These are phyloP conservation scores for Vaccinium darrowii DNA, from an alignment of 148 eudicot species.

Conservation along the genomic window DNA sequence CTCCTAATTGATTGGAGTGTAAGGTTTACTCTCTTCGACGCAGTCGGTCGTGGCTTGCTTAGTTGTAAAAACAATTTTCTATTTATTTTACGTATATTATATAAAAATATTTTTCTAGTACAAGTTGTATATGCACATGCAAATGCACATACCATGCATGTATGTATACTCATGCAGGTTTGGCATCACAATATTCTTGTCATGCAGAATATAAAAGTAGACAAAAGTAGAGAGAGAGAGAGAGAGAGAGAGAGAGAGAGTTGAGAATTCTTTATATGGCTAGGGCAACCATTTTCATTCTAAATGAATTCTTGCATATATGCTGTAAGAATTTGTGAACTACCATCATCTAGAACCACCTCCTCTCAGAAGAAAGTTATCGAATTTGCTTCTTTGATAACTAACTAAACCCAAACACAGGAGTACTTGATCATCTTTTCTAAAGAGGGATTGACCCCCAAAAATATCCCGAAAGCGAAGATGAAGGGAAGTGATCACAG, in stretches of 20 bases:
- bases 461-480: constrained; percentile 1
- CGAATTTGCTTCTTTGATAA: neutral
- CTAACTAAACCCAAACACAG: neutral
- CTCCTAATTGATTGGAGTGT: neutral
- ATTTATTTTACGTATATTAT: neutral
- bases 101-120: neutral
- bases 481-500: constrained; percentile 24
- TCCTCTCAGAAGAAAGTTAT: neutral
- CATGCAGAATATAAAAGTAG: neutral
- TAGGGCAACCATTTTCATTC: constrained; percentile 31
- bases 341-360: neutral
- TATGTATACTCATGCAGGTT: neutral
- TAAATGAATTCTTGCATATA: constrained; percentile 29
- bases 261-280: constrained; percentile 15
- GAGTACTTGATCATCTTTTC: neutral
- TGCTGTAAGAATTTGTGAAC: constrained; percentile 13
- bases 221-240: neutral
- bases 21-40: neutral
- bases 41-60: neutral
- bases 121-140: neutral
- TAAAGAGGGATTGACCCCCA: neutral
- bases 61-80: neutral
- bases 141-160: neutral
- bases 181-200: neutral
- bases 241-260: constrained; percentile 22